Evolutionary conservation across 2,329 filamentous ascomycete species (phyloP).

Genomic region (Botrytis elliptica): DNA sequence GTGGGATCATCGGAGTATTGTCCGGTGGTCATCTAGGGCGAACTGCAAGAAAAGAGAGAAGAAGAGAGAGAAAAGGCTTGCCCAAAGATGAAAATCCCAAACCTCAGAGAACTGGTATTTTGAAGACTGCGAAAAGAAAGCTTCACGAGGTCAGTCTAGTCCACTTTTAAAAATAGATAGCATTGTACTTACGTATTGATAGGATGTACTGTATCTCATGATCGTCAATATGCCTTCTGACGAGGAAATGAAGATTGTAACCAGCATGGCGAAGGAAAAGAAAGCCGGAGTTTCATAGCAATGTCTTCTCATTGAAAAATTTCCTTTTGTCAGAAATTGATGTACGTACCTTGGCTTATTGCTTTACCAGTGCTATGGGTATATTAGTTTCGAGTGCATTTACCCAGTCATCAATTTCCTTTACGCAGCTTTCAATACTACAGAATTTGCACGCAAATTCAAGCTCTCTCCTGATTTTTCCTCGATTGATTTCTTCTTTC

Average conservation of each 20-base stretch:
- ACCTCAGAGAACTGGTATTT: constrained; percentile 15
- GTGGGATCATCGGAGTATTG: constrained; percentile 43
- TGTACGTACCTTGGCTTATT: background rate
- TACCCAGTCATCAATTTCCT: background rate
- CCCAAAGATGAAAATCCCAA: constrained; percentile 8
- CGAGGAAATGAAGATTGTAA: constrained; percentile 8
- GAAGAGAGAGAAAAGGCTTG: constrained; percentile 6
- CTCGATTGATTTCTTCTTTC: background rate
- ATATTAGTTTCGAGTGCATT: background rate
- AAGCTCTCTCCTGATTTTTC: background rate
- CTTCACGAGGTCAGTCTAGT: constrained; percentile 22
- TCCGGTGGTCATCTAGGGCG: constrained; percentile 47
- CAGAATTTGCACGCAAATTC: constrained; percentile 12
- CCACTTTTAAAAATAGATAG: background rate
- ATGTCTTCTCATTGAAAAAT: background rate
- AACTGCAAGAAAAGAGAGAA: constrained; percentile 13
- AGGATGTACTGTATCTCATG: constrained; percentile 53
- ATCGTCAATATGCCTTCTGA: constrained; percentile 42
- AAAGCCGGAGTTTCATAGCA: background rate
- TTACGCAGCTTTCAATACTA: background rate
- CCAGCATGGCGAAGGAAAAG: constrained; percentile 8
- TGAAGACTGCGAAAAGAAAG: constrained; percentile 18
- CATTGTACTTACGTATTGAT: constrained; percentile 14
- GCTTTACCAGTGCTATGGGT: background rate
- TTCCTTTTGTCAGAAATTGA: background rate